Evolutionary conservation across 202 grass and related monocot genomes (phyloP).

Genomic region (Elaeis oleifera): DNA sequence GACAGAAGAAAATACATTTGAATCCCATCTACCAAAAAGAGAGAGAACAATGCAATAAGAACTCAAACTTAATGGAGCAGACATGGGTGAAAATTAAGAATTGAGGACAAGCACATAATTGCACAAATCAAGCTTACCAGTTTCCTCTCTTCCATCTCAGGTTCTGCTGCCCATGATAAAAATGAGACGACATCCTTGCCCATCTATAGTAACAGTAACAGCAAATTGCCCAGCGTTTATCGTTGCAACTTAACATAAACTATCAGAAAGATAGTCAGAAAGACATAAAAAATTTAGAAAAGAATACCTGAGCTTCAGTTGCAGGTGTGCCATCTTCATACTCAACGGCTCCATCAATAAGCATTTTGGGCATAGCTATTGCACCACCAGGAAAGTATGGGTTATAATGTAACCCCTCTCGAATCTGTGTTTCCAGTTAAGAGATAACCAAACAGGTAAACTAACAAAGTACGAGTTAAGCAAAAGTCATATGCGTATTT

Average conservation of each 20-base stretch:
- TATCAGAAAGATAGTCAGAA: not conserved
- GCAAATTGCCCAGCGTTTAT: not conserved
- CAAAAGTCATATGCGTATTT: not conserved
- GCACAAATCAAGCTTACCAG: slow-evolving; percentile 41
- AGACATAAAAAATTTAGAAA: not conserved
- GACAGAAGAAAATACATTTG: slow-evolving; percentile 96
- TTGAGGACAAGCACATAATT: slow-evolving; percentile 3
- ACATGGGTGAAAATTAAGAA: not conserved
- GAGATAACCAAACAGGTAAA: not conserved
- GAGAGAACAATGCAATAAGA: slow-evolving; percentile 5
- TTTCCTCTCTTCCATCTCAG: slow-evolving; percentile 99
- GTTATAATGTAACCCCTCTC: slow-evolving; percentile 94
- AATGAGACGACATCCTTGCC: slow-evolving; percentile 95
- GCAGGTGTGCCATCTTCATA: slow-evolving; percentile 98
- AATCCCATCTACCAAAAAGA: slow-evolving; percentile 68
- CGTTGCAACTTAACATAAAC: slow-evolving; percentile 7
- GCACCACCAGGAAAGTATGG: slow-evolving; percentile 98
- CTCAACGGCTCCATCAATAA: slow-evolving; percentile 86
- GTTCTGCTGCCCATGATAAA: slow-evolving; percentile 95
- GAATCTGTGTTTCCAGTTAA: slow-evolving; percentile 53
- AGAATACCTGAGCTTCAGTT: slow-evolving; percentile 81
- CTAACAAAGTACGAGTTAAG: not conserved
- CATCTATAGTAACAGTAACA: slow-evolving; percentile 46
- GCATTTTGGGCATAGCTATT: slow-evolving; percentile 99
- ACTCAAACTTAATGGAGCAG: not conserved